Percentiles rank a stretch among this genome's conserved stretches.
These are phyloP conservation scores for Mortierella sp. DNA, from an alignment of 371 early-diverging fungal genomes.

Conservation along the genomic window DNA sequence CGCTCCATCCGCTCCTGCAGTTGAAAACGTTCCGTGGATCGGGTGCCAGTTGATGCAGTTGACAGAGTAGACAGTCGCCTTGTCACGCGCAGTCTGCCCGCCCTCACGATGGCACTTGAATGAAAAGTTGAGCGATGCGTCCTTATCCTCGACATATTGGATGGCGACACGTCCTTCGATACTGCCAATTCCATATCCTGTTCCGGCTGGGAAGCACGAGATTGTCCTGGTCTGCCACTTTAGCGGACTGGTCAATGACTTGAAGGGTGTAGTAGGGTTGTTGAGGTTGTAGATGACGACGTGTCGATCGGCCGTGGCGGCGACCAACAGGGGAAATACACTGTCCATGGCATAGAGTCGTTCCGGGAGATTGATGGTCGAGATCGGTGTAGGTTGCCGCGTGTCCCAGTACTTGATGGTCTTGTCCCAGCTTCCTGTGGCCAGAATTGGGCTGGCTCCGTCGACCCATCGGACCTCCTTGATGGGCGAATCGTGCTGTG, in stretches of 20 bases:
- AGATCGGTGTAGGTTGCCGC: slow-evolving; percentile 73
- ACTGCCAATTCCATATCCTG: slow-evolving; percentile 91
- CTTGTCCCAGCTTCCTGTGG: slow-evolving; percentile 94
- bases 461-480: slow-evolving; percentile 75
- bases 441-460: slow-evolving; percentile 69
- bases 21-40: slow-evolving; percentile 88
- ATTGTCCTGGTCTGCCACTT: slow-evolving; percentile 84
- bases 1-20: slow-evolving; percentile 94
- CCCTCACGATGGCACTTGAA: slow-evolving; percentile 96
- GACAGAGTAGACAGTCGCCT: slow-evolving; percentile 81
- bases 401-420: slow-evolving; percentile 92
- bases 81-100: slow-evolving; percentile 58
- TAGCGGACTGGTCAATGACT: slow-evolving; percentile 73
- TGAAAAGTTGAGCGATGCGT: slow-evolving; percentile 81
- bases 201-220: slow-evolving; percentile 79
- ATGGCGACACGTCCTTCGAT: slow-evolving; percentile 96
- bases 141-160: slow-evolving; percentile 90
- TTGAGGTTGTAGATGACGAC: slow-evolving; percentile 79
- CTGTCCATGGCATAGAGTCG: slow-evolving; percentile 90
- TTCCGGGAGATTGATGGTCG: slow-evolving; percentile 77
- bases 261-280: slow-evolving; percentile 79
- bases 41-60: slow-evolving; percentile 91
- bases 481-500: slow-evolving; percentile 80
- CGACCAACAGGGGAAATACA: slow-evolving; percentile 75
- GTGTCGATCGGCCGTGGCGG: slow-evolving; percentile 83